These are phyloP conservation scores for Aspergillus sp. DNA, from an alignment of 2,329 filamentous ascomycete species.

Conservation along the genomic window DNA sequence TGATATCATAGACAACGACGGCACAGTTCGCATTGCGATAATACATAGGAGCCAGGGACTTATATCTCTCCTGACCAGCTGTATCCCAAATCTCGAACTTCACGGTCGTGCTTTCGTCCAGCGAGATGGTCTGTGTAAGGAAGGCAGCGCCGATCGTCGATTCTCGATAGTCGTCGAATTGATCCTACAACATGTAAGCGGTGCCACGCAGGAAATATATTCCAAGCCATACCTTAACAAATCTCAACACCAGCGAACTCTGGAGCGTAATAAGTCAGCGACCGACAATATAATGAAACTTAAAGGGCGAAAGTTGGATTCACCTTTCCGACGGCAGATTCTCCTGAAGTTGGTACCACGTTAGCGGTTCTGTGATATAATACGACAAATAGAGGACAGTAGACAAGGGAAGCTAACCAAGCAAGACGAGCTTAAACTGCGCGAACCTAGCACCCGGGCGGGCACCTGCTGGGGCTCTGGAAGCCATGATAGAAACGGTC, in stretches of 20 bases:
- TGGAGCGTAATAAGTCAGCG: slow-evolving; percentile 46
- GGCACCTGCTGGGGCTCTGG: slow-evolving; percentile 73
- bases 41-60: slow-evolving; percentile 98
- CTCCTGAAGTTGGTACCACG: slow-evolving; percentile 58
- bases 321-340: slow-evolving; percentile 99
- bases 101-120: slow-evolving; percentile 96
- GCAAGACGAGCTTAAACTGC: slow-evolving; percentile 97
- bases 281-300: slow-evolving; percentile 15
- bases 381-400: background rate
- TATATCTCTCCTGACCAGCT: slow-evolving; percentile 97
- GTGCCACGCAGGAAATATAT: background rate
- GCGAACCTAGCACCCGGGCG: slow-evolving; percentile 78
- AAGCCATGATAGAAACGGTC: slow-evolving; percentile 66
- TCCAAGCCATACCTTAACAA: slow-evolving; percentile 75
- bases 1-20: slow-evolving; percentile 98
- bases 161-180: slow-evolving; percentile 98
- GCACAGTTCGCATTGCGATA: slow-evolving; percentile 99
- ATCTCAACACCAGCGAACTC: slow-evolving; percentile 97
- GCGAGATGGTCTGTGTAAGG: slow-evolving; percentile 96
- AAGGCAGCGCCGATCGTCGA: slow-evolving; percentile 98
- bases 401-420: slow-evolving; percentile 63
- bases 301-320: slow-evolving; percentile 18
- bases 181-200: slow-evolving; percentile 63
- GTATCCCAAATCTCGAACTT: slow-evolving; percentile 99
- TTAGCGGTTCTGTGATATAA: slow-evolving; percentile 17